A percentile compares a stretch with the other conserved stretches of the same genome.
These are phyloP conservation scores for Penicillium sp. DNA, from an alignment of 2,329 filamentous ascomycete genomes.

Conservation along the genomic window DNA sequence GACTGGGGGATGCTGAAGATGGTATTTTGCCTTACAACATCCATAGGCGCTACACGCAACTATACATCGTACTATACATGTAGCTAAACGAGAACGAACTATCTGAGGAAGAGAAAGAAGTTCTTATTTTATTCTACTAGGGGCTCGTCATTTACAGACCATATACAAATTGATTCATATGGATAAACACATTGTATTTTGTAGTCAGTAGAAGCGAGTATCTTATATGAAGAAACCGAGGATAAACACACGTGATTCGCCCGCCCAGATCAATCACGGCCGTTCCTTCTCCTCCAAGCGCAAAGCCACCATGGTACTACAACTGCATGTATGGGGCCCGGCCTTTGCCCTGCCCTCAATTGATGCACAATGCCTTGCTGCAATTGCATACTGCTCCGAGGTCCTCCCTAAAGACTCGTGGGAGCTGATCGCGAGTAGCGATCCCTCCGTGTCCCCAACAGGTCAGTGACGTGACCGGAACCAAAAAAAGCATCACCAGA, in stretches of 20 bases:
- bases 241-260: slow-evolving; percentile 20
- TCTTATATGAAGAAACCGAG: neutral
- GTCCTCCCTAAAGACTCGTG: slow-evolving; percentile 54
- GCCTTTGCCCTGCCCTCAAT: slow-evolving; percentile 84
- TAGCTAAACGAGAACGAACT: neutral
- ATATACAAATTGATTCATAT: neutral
- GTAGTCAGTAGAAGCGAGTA: neutral
- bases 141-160: no score
- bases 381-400: slow-evolving; percentile 65
- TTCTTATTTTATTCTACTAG: neutral
- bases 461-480: slow-evolving; percentile 45
- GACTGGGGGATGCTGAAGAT: neutral
- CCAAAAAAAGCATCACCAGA: neutral
- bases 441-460: slow-evolving; percentile 61
- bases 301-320: slow-evolving; percentile 46
- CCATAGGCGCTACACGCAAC: neutral
- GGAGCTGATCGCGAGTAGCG: slow-evolving; percentile 64
- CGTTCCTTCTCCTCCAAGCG: slow-evolving; percentile 10
- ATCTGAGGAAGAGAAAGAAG: neutral
- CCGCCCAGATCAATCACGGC: slow-evolving; percentile 12
- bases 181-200: neutral
- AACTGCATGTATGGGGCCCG: slow-evolving; percentile 83
- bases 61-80: neutral
- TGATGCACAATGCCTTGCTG: slow-evolving; percentile 79
- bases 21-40: neutral